Evolutionary conservation across 2,329 filamentous ascomycete species (phyloP), one percentile per base, ranked within the genome.

Genomic region (Botryotinia calthae): DNA sequence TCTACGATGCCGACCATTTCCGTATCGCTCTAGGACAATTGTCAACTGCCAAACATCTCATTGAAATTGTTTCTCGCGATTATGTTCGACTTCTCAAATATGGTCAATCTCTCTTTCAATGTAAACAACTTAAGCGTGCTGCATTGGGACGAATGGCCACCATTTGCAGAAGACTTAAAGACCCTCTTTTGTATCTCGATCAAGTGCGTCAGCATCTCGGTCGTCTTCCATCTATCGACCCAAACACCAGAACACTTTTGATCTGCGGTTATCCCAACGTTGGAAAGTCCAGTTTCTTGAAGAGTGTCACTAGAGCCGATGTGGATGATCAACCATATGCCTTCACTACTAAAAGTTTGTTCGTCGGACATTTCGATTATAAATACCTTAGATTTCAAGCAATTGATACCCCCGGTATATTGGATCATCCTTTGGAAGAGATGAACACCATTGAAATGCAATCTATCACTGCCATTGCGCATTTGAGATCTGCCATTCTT

Each of bases 371-470:
- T 84, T 98, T 98, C 82, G 94, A 97, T 84, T 97, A 97, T 87
- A 97, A 97, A 84, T 96, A 95, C 84, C 86, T 94, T 77, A 88
- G 93, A 75, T 94, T 94, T 84, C 92, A 95, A 85, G 95, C 94
- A 42, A 98, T 99, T 78, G 96, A 99, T 84, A 99, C 96, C 18
- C 95, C 95, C n/a, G 96, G 96, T 86, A 97, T 99, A 78, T 86
- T 99, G 74, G 96, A 99, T 79, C 96, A 99, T 82, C 95, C 95
- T 51, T 89, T 99, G 14, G 96, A 98, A 84, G 96, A 98, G 85
- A 99, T 98, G 96, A 97, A 98, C 85, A 98, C 96, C 5, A 99
- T 99, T 81, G 96, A 99, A 84, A 98, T 98, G 94, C 96, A 98
- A 86, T 93, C 93, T 75, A 98, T 99, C 78, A 98, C 95, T 28